These are phyloP conservation scores for Hortiboletus rubellus DNA, from an alignment of 1,284 basidiomycete genomes.

Conservation along the genomic window DNA sequence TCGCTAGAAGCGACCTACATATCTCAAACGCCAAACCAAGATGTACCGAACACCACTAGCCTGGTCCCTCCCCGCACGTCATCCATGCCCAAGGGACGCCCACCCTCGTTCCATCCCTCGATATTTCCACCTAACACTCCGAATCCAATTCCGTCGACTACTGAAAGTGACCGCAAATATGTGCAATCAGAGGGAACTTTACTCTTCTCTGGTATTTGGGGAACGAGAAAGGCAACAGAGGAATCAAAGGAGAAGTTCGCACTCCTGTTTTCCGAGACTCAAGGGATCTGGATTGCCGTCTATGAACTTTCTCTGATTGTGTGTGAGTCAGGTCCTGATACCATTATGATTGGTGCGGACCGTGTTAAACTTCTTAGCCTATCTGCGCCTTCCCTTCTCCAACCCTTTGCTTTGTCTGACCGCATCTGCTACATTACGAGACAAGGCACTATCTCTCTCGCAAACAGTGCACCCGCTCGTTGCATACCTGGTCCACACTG, in stretches of 20 bases:
- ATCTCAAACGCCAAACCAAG: conserved; percentile 44
- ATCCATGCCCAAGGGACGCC: conserved; percentile 37
- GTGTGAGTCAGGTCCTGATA: conserved; percentile 50
- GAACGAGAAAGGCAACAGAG: conserved; percentile 46
- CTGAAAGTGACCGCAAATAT: conserved; percentile 70
- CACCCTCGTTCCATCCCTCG: conserved; percentile 48
- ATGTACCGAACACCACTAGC: conserved; percentile 37
- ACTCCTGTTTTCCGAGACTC: conserved; percentile 59
- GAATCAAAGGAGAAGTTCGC: conserved; percentile 57
- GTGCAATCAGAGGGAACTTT: conserved; percentile 74
- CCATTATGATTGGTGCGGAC: background rate
- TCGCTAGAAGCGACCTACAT: conserved; percentile 83
- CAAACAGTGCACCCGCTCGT: conserved; percentile 56
- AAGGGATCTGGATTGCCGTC: conserved; percentile 69
- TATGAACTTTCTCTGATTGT: conserved; percentile 75
- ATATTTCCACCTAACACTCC: conserved; percentile 77
- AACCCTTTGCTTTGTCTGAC: conserved; percentile 83
- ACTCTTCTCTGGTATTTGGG: conserved; percentile 72
- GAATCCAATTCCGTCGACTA: conserved; percentile 68
- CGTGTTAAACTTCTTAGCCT: conserved; percentile 47
- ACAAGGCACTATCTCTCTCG: conserved; percentile 57
- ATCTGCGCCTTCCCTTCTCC: conserved; percentile 64
- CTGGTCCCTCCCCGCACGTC: conserved; percentile 52
- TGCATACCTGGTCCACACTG: conserved; percentile 42
- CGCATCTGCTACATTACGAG: conserved; percentile 74